phyloP scores from a whole-genome alignment of 495 filamentous ascomycete genomes.

The Neurospora intermedia region DNA sequence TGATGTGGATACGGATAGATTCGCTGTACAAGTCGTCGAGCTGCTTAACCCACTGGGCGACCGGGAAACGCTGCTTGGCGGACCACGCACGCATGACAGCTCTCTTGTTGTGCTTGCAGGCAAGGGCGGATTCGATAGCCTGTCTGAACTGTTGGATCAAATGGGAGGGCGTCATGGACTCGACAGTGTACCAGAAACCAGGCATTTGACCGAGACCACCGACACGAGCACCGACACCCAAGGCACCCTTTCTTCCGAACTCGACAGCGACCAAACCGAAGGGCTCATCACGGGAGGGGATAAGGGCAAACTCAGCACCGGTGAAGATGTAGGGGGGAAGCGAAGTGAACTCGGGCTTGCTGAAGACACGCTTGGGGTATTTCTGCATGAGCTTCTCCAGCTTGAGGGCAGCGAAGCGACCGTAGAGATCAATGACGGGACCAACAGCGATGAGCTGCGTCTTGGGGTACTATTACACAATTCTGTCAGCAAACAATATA shows the following conservation, averaged over 20 bases:
- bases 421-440: conserved; percentile 69
- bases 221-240: conserved; percentile 59
- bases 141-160: conserved; percentile 61
- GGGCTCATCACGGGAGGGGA: conserved; percentile 70
- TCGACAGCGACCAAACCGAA: conserved; percentile 77
- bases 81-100: conserved; percentile 65
- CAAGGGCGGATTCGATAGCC: conserved; percentile 56
- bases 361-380: conserved; percentile 68
- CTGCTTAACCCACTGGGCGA: conserved; percentile 56
- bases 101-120: conserved; percentile 43
- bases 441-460: conserved; percentile 63
- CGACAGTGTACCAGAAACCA: conserved; percentile 64
- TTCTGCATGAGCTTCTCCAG: conserved; percentile 59
- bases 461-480: conserved; percentile 32
- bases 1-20: conserved; percentile 27
- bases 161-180: conserved; percentile 60
- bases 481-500: not conserved
- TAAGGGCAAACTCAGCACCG: conserved; percentile 69
- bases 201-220: conserved; percentile 70
- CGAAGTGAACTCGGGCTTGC: conserved; percentile 66
- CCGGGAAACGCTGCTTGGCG: conserved; percentile 69
- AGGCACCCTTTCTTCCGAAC: conserved; percentile 66
- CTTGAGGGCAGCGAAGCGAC: conserved; percentile 67
- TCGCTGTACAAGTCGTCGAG: conserved; percentile 51
- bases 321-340: conserved; percentile 68